Percentiles rank a stretch among this genome's conserved stretches.
phyloP scores from a whole-genome alignment of 208 protist species.

The Balamuthia mandrillaris region DNA sequence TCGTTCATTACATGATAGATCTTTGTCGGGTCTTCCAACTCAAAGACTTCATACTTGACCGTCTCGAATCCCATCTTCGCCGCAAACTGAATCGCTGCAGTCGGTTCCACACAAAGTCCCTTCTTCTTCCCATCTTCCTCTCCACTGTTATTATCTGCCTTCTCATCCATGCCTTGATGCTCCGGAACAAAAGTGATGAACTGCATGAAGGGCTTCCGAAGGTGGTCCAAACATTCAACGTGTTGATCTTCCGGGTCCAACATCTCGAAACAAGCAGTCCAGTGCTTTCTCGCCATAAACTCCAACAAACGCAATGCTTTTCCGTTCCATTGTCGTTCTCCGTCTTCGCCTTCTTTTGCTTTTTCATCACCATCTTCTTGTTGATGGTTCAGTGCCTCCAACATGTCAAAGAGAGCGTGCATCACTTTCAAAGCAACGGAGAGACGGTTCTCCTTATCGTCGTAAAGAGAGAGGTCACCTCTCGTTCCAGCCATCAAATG shows the following conservation, averaged over 20 bases:
- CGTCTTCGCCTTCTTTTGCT: too few species aligned
- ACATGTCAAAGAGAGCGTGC: too few species aligned
- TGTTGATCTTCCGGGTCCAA: not conserved
- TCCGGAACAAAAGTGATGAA: not conserved
- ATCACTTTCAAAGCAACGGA: too few species aligned
- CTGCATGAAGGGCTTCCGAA: not conserved
- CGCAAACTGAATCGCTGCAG: not conserved
- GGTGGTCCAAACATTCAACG: not conserved
- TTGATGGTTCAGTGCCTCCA: too few species aligned
- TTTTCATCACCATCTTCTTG: too few species aligned
- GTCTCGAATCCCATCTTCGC: not conserved
- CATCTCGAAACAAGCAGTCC: not conserved
- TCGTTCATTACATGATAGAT: not conserved
- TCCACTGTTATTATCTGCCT: not conserved
- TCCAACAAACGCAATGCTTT: too few species aligned
- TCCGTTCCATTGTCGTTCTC: too few species aligned
- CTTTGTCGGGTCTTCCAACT: not conserved
- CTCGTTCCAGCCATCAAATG: too few species aligned
- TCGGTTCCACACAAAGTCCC: too few species aligned
- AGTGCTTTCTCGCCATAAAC: not conserved
- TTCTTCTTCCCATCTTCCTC: not conserved
- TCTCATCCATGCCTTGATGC: not conserved
- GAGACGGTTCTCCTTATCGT: too few species aligned
- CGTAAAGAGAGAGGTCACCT: too few species aligned
- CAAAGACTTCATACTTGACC: not conserved